Evolutionary conservation across 768 basidiomycete genomes (phyloP), one percentile per base, ranked within the genome.

Genomic region (Lyophyllum atratum): DNA sequence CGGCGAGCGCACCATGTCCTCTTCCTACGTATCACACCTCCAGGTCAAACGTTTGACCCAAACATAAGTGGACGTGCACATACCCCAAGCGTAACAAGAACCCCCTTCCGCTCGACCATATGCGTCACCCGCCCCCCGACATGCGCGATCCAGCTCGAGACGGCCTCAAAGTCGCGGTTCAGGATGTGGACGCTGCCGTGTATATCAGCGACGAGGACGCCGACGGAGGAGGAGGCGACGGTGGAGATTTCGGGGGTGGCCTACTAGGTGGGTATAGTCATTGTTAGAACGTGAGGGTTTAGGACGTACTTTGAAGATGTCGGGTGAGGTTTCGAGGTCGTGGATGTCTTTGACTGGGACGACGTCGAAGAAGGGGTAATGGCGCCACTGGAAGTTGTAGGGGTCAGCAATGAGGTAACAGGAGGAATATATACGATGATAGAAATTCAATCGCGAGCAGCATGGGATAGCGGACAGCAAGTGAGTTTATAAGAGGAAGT

Each of bases 11-110:
- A 85, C 75, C 4, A 78, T 64, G 52, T 86, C 84, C 68, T 95
- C 92, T 74, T 95, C 93, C 92, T 93, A 66, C 37, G 22, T 22
- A 40, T 7, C 48, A 29, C 9, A 53, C 19, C 26, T n/a, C 62
- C 31, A 65, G 57, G 56, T 29, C 17, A 44, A 42, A 52, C 49
- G 43, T 26, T 21, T 17, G 21, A 22, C 21, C 49, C n/a, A 6
- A 49, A 10, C 39, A 29, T 57, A 59, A 40, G 22, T 43, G 11
- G 45, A 45, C 37, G 14, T 33, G 39, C 21, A 80, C 90, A 49
- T 66, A 95, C 94, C 28, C 95, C 96, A 22, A 98, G 79, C 3
- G 93, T 93, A n/a, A 98, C 78, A 26, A 98, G 76, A 39, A 95
- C 77, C 0, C 90, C 91, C 61, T 85, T 85, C 47, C 83, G 81